These are phyloP conservation scores for Hyphopichia burtonii DNA, from an alignment of 1,139 yeast genomes.

Conservation along the genomic window DNA sequence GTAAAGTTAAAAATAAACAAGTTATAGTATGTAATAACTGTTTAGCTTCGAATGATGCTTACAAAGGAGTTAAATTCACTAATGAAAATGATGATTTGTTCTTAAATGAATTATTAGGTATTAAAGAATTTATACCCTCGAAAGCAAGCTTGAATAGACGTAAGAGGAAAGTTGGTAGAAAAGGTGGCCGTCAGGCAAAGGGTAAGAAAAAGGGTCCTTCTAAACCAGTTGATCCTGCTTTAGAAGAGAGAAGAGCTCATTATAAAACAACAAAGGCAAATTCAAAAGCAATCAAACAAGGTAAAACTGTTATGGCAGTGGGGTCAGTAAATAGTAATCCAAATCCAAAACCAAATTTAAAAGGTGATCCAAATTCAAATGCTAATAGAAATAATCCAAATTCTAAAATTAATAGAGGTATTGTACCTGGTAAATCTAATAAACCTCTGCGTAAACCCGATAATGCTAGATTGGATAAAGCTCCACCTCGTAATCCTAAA, in stretches of 20 bases:
- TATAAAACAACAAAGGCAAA: constrained; percentile 34
- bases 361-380: constrained; percentile 1
- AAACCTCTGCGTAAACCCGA: neutral
- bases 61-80: constrained; percentile 21
- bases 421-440: neutral
- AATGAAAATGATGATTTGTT: constrained; percentile 51
- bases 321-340: constrained; percentile 22
- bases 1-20: constrained; percentile 15
- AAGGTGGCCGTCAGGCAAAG: constrained; percentile 22
- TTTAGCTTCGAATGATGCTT: constrained; percentile 22
- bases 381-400: constrained; percentile 1
- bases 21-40: constrained; percentile 45
- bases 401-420: constrained; percentile 1
- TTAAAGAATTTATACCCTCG: constrained; percentile 39
- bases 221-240: constrained; percentile 26
- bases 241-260: constrained; percentile 40
- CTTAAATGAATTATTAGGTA: constrained; percentile 47
- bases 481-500: too few relatives aligned
- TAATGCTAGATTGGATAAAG: too few relatives aligned
- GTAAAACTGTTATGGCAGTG: constrained; percentile 43
- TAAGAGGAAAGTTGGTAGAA: constrained; percentile 23
- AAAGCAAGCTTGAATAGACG: constrained; percentile 17
- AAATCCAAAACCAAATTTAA: constrained; percentile 2
- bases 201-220: constrained; percentile 13
- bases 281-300: constrained; percentile 36